These are phyloP conservation scores for Populus euphratica DNA, from an alignment of 345 rosid genomes.

Conservation along the genomic window DNA sequence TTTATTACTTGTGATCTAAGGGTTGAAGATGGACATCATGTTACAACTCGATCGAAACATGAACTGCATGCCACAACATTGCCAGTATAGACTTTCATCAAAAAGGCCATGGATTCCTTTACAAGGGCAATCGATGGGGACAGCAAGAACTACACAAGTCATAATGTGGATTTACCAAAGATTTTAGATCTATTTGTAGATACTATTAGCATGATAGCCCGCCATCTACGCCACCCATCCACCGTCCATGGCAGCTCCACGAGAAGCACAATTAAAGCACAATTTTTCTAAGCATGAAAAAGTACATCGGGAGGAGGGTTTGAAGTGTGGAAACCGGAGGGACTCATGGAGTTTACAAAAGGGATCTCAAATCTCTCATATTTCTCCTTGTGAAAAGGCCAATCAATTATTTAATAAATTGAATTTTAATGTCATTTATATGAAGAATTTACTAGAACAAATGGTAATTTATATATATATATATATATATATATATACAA, in stretches of 20 bases:
- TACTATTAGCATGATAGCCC: background rate
- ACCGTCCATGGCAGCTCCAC: background rate
- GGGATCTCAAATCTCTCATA: background rate
- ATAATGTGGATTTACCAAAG: background rate
- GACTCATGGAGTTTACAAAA: background rate
- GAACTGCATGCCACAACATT: no score
- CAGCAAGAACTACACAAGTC: no score
- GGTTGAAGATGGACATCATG: no score
- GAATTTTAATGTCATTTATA: no score
- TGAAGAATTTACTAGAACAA: no score
- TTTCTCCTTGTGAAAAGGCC: background rate
- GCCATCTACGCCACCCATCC: constrained; percentile 14
- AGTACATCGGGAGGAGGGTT: background rate
- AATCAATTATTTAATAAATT: background rate
- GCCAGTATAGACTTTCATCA: no score
- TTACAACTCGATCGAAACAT: no score
- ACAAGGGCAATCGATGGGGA: background rate
- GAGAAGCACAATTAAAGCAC: background rate
- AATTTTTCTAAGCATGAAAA: background rate
- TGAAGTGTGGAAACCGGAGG: background rate
- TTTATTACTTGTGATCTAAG: no score
- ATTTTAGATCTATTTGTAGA: no score
- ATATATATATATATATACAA: no score
- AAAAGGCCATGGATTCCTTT: no score
- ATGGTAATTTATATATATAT: no score